Evolutionary conservation across 371 early-diverging fungal species (phyloP).

Genomic region (Lichtheimia ramosa): DNA sequence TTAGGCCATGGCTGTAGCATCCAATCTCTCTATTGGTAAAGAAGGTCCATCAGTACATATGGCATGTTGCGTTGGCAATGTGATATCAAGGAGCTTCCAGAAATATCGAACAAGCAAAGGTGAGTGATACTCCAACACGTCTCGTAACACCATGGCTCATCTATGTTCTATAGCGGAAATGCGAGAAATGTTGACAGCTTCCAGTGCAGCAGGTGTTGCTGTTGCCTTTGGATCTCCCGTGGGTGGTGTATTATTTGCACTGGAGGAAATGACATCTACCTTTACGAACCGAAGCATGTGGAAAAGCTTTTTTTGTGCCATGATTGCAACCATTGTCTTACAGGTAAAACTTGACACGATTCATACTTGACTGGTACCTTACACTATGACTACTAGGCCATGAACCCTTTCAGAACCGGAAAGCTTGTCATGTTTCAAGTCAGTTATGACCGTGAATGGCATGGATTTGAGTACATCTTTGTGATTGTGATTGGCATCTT

Average conservation of each 20-base stretch:
- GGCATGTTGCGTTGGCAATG: conserved; percentile 89
- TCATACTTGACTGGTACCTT: not conserved
- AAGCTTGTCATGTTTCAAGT: conserved; percentile 95
- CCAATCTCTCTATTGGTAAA: conserved; percentile 90
- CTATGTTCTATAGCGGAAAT: conserved; percentile 59
- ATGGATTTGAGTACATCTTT: conserved; percentile 81
- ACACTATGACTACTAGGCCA: conserved; percentile 39
- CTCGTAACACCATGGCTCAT: not conserved
- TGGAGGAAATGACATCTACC: conserved; percentile 95
- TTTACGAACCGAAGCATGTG: conserved; percentile 95
- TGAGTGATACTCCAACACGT: conserved; percentile 14
- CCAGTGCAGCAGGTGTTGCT: conserved; percentile 84
- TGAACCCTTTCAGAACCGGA: conserved; percentile 93
- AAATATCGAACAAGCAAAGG: conserved; percentile 86
- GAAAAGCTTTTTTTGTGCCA: conserved; percentile 91
- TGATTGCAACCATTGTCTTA: conserved; percentile 88
- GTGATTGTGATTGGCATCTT: conserved; percentile 88
- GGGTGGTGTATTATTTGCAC: conserved; percentile 94
- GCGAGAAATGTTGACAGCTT: conserved; percentile 91
- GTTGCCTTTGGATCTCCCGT: conserved; percentile 49
- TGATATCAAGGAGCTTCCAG: conserved; percentile 79
- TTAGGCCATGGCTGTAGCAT: conserved; percentile 81
- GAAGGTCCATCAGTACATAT: conserved; percentile 97
- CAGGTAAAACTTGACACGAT: conserved; percentile 50
- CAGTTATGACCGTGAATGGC: conserved; percentile 88